Percentiles rank a stretch among this genome's conserved stretches.
Evolutionary conservation across 768 basidiomycete genomes (phyloP).

Genomic region (Boletus reticulatus): DNA sequence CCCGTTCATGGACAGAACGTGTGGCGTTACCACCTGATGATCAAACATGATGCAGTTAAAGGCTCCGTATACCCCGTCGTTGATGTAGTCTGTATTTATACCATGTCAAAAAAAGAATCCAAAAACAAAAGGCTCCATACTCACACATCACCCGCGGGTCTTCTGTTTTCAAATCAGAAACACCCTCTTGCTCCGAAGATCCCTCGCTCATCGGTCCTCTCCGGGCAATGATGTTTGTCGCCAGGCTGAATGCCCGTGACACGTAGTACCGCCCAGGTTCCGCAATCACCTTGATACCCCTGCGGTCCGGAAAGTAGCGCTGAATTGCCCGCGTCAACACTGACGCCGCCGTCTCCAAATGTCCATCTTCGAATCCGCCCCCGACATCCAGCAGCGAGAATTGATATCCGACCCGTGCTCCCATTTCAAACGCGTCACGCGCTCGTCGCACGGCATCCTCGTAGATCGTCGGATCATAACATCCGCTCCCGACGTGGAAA

Average conservation of each 20-base stretch:
- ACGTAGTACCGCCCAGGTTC: conserved; percentile 97
- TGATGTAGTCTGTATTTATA: conserved; percentile 82
- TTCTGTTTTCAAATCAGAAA: conserved; percentile 26
- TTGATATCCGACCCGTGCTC: conserved; percentile 69
- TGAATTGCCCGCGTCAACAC: conserved; percentile 72
- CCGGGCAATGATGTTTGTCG: conserved; percentile 90
- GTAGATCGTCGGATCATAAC: conserved; percentile 89
- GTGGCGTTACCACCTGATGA: conserved; percentile 89
- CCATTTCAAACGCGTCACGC: conserved; percentile 85
- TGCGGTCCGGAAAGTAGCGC: conserved; percentile 72
- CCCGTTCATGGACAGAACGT: conserved; percentile 66
- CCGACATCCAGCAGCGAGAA: conserved; percentile 91
- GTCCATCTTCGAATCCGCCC: conserved; percentile 90
- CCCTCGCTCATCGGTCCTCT: conserved; percentile 53
- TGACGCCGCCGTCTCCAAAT: conserved; percentile 77
- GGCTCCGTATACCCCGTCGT: conserved; percentile 97
- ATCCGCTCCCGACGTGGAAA: conserved; percentile 98
- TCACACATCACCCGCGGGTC: conserved; percentile 83
- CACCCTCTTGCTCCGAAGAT: conserved; percentile 21
- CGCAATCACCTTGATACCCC: conserved; percentile 77
- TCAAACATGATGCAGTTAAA: conserved; percentile 98
- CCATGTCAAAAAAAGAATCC: neutral
- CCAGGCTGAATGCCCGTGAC: conserved; percentile 87
- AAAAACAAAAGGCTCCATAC: conserved; percentile 35
- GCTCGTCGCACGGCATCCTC: conserved; percentile 87